Evolutionary conservation across 2,329 filamentous ascomycete genomes (phyloP), one percentile per base, ranked within the genome.

Genomic region (Taxawa tesnikishii): DNA sequence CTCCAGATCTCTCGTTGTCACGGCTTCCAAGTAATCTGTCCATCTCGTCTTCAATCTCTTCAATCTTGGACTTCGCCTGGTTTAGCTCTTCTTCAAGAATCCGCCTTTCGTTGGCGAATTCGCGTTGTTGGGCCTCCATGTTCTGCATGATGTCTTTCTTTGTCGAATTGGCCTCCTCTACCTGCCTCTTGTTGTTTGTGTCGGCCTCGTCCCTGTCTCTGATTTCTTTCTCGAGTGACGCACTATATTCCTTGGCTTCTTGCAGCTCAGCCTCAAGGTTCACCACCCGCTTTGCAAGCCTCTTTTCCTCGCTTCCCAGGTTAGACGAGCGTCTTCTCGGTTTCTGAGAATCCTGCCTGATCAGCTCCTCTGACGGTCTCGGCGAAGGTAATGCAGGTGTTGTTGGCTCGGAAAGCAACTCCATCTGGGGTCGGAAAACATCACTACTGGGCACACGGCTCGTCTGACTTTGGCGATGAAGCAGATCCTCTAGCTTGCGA

Each of bases 141-240:
- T 98, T 98, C 42, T 83, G 79, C 58, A 98, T 75, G 7, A 98
- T 72, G 54, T 96, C 90, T 45, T 82, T 81, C 55, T 98, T 98
- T 1, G 82, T 94, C 3, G 83, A 87, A 45, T 90, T 83, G 5
- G 75, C 83, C 54, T 96, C 88, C 41, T 90, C 75, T 39, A 94
- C 71, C 46, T 77, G 78, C 47, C 64, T 71, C 60, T 70, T 77
- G 49, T 71, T 72, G 45, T 73, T 68, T 44, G 63, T 70, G 50
- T 72, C 73, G 43, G 67, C 70, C 31, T 64, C 72, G 29, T 51
- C 51, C 25, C 51, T 48, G 15, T 38, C 44, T 32, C 70, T 65
- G 3, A 80, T 68, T 39, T 92, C 82, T 44, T 76, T 79, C 42
- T 88, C 78, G 8, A 90, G 58, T 4, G 62, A 65, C 8, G 71